Conservation (phyloP, 306 rosid species). For the Cyamopsis tetragonoloba region DNA sequence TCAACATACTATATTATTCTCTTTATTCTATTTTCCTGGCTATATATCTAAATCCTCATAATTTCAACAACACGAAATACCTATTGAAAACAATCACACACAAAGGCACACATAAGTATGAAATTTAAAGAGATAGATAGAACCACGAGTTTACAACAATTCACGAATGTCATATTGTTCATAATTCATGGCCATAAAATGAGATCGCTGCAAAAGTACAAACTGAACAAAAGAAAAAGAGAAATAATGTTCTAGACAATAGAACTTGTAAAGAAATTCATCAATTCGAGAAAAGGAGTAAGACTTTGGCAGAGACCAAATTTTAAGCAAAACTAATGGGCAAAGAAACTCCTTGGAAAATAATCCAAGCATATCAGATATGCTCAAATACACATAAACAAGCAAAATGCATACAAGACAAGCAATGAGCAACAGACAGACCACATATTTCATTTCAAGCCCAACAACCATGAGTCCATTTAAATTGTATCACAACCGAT, state of each 20-base stretch:
- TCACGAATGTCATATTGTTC: background rate
- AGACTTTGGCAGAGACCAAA: background rate
- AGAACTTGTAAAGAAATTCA: background rate
- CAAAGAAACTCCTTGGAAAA: background rate
- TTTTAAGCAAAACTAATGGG: background rate
- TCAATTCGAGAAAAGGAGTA: background rate
- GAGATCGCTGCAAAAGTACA: background rate
- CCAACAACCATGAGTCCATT: conserved; percentile 5
- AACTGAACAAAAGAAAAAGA: background rate
- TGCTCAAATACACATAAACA: background rate
- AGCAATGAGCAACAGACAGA: background rate
- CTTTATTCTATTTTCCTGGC: too few relatives aligned
- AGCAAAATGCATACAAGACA: background rate
- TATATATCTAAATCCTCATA: too few relatives aligned
- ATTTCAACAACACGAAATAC: background rate
- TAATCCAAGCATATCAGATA: background rate
- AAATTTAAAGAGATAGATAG: background rate
- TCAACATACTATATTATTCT: too few relatives aligned
- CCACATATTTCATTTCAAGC: background rate
- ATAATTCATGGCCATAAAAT: background rate
- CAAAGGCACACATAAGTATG: background rate
- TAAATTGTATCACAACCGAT: background rate
- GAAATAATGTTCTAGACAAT: background rate
- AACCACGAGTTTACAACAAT: background rate
- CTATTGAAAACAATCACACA: too few relatives aligned